Base-by-base conservation (phyloP, 768 basidiomycete species). In the Pleurotus giganteus region DNA sequence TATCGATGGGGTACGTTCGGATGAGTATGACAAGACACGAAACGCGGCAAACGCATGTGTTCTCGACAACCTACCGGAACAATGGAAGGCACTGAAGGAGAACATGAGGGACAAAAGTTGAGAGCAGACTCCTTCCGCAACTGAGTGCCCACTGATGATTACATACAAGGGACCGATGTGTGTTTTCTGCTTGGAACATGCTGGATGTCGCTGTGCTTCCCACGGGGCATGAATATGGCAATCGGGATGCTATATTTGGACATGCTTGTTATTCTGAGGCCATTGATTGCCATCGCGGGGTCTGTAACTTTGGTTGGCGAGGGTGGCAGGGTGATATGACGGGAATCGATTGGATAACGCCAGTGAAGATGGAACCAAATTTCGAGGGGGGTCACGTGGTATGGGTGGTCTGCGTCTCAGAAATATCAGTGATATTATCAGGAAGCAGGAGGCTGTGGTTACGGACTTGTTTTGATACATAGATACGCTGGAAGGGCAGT, bases 41-140 rank as follows among this genome's bases (percentile, higher is more conserved):
- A 45, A 45, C 26, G 44, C 8, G 44, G 44, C 44, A 45, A 45
- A 45, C 21, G 19, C 44, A 45, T 45, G 44, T 45, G 21, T 11
- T 27, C 9, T 19, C 26, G 44, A 45, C 44, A 45, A 45, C 24
- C 23, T 45, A 17, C 12, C 21, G 44, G 27, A 45, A 41, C 39
- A 41, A 41, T 41, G 39, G 39, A 41, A 41, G 39, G 39, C 39
- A 41, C 39, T 7, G 19, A 41, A 13, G 8, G 12, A 12, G 19
- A 41, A 17, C 39, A 41, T 41, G 39, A 41, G 39, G 39, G 19
- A 7, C n/a, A n/a, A n/a, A n/a, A n/a, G 34, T 36, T 11, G 34
- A 36, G n/a, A 36, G 34, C 34, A 36, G 34, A 36, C 3, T 9
- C 34, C n/a, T n/a, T n/a, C n/a, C n/a, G n/a, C n/a, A n/a, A n/a